Conservation (phyloP, 495 filamentous ascomycete species). For the Xylaria curta region DNA sequence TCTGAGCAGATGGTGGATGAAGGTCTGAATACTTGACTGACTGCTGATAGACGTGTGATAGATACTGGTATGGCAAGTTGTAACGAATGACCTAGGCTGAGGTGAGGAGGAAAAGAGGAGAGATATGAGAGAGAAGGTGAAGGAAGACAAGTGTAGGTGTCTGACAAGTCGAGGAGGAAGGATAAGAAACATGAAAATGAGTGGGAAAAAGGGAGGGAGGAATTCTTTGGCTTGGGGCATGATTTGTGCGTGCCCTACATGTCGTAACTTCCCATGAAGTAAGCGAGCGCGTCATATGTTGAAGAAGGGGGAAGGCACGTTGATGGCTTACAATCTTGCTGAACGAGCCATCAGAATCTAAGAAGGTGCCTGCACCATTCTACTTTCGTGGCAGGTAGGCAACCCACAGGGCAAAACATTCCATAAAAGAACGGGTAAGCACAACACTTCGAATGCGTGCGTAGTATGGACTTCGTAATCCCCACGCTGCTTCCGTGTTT, state of each 20-base stretch:
- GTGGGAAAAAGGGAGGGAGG: neutral
- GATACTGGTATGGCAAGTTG: slow-evolving; percentile 18
- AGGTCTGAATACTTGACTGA: slow-evolving; percentile 28
- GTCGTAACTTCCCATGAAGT: slow-evolving; percentile 15
- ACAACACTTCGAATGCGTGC: neutral
- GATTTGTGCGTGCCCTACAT: slow-evolving; percentile 10
- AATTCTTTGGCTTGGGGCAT: neutral
- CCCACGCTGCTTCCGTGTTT: neutral
- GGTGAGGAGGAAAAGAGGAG: slow-evolving; percentile 8
- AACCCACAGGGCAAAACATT: too few species aligned
- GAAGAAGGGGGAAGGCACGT: slow-evolving; percentile 11
- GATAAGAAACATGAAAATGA: neutral
- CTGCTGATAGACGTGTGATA: slow-evolving; percentile 23
- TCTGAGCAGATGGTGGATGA: slow-evolving; percentile 30
- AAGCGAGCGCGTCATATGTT: neutral
- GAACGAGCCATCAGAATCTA: neutral
- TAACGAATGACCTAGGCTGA: slow-evolving; percentile 23
- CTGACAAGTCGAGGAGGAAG: neutral
- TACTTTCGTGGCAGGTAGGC: neutral
- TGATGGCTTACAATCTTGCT: neutral
- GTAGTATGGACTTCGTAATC: too few species aligned
- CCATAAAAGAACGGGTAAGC: neutral
- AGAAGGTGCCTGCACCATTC: neutral
- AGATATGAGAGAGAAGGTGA: neutral
- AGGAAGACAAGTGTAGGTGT: neutral